A percentile compares a stretch with the other conserved stretches of the same genome.
These are phyloP conservation scores for Eremochloa ophiuroides DNA, from an alignment of 176 grass and related monocot species.

Conservation along the genomic window DNA sequence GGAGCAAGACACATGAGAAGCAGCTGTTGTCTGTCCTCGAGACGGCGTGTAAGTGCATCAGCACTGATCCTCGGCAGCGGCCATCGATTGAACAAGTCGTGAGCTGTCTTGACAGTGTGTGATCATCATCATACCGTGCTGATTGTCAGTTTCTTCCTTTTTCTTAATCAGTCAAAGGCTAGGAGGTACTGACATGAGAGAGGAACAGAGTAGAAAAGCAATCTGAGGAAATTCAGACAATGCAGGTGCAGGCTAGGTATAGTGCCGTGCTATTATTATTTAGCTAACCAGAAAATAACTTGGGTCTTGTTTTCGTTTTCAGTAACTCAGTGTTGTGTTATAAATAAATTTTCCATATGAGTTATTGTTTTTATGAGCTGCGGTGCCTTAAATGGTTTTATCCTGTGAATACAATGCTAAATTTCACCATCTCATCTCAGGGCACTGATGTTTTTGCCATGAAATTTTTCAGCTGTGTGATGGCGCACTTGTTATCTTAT, in stretches of 20 bases:
- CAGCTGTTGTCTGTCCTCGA: constrained; percentile 70
- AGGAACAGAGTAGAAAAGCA: constrained; percentile 16
- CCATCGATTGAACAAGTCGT: constrained; percentile 86
- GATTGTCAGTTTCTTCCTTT: background rate
- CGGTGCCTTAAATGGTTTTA: background rate
- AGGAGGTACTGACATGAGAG: constrained; percentile 20
- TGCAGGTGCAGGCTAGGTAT: background rate
- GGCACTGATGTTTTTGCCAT: background rate
- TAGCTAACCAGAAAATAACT: constrained; percentile 3
- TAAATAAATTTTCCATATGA: background rate
- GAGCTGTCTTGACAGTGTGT: constrained; percentile 59
- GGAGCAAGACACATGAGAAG: constrained; percentile 68
- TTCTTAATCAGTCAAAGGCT: background rate
- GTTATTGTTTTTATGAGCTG: background rate
- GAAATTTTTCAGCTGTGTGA: background rate
- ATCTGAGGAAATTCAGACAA: background rate
- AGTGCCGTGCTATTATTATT: background rate
- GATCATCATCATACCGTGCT: background rate
- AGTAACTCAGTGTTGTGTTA: background rate
- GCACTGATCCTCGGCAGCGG: constrained; percentile 59
- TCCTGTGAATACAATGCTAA: background rate
- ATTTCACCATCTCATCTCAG: background rate
- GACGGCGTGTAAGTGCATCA: constrained; percentile 68
- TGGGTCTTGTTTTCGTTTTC: background rate
- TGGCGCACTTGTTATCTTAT: too few relatives aligned